Conservation (phyloP, 163 green algal genomes). For the Prototheca wickerhamii region DNA sequence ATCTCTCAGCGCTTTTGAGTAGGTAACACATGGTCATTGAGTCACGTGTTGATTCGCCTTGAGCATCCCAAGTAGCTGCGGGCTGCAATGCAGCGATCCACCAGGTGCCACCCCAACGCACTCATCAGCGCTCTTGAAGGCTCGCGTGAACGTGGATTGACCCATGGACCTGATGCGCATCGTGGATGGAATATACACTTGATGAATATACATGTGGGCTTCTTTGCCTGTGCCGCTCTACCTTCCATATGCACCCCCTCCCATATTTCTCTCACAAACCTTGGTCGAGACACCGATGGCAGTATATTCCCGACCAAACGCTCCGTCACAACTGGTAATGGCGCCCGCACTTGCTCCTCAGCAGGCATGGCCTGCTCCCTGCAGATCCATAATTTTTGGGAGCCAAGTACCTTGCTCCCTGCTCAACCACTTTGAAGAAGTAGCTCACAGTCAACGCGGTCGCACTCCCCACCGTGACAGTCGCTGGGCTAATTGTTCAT, state of each 20-base stretch:
- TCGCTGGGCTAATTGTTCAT: background rate
- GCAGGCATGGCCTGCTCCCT: no score
- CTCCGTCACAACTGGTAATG: slow-evolving; percentile 7
- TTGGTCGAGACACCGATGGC: background rate
- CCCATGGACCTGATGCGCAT: no score
- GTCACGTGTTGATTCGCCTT: background rate
- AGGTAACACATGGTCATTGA: background rate
- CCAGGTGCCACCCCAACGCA: background rate
- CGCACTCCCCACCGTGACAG: background rate
- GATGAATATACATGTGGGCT: no score
- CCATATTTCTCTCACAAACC: background rate
- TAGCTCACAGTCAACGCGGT: background rate
- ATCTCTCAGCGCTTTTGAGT: background rate
- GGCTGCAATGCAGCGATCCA: background rate
- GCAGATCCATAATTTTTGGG: no score
- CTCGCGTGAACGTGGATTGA: no score
- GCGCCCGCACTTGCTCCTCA: slow-evolving; percentile 9
- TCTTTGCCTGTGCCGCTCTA: no score
- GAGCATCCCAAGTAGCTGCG: no score
- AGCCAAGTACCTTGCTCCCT: no score
- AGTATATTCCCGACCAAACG: slow-evolving; percentile 5
- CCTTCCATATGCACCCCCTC: no score
- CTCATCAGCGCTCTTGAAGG: background rate
- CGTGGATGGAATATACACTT: no score
- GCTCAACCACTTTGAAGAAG: background rate